phyloP scores from a whole-genome alignment of 352 stramenopile species.

The Phytopythium sindhum region DNA sequence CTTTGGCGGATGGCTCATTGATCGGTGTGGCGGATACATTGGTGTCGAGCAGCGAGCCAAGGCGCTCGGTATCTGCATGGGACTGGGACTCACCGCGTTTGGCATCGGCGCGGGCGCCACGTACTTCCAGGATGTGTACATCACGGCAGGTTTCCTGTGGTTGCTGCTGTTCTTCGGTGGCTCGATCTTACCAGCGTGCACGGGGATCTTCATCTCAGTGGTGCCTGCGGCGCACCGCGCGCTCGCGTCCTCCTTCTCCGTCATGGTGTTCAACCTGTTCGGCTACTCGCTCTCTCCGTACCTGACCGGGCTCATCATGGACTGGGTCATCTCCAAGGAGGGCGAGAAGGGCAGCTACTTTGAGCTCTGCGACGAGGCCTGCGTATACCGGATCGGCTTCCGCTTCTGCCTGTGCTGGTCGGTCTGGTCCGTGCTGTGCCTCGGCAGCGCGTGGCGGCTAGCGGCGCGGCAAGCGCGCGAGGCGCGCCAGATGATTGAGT shows the following conservation, averaged over 20 bases:
- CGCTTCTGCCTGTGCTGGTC: constrained; percentile 83
- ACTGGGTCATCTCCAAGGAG: constrained; percentile 68
- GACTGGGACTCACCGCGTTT: constrained; percentile 65
- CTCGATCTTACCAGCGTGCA: constrained; percentile 76
- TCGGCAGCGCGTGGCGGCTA: constrained; percentile 52
- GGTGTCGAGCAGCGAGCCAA: constrained; percentile 70
- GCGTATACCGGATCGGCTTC: constrained; percentile 75
- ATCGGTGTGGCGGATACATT: constrained; percentile 75
- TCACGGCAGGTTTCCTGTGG: constrained; percentile 73
- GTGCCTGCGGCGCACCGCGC: constrained; percentile 71
- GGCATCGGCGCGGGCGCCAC: constrained; percentile 61
- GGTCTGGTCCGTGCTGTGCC: constrained; percentile 72
- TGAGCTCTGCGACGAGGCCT: constrained; percentile 73
- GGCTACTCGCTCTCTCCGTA: constrained; percentile 78
- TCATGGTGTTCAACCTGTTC: constrained; percentile 84
- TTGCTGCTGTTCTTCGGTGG: constrained; percentile 81
- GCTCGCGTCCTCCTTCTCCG: constrained; percentile 73
- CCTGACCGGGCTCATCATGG: constrained; percentile 76
- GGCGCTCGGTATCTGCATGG: constrained; percentile 75
- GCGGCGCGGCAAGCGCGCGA: constrained; percentile 52
- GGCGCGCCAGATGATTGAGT: constrained; percentile 51
- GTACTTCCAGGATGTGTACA: constrained; percentile 78
- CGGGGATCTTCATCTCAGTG: constrained; percentile 83
- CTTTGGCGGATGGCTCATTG: constrained; percentile 76
- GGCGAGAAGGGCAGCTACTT: constrained; percentile 62